Percentiles rank a stretch among this genome's conserved stretches.
Evolutionary conservation across 495 filamentous ascomycete genomes (phyloP).

Genomic region (Aspergillus indologenus): DNA sequence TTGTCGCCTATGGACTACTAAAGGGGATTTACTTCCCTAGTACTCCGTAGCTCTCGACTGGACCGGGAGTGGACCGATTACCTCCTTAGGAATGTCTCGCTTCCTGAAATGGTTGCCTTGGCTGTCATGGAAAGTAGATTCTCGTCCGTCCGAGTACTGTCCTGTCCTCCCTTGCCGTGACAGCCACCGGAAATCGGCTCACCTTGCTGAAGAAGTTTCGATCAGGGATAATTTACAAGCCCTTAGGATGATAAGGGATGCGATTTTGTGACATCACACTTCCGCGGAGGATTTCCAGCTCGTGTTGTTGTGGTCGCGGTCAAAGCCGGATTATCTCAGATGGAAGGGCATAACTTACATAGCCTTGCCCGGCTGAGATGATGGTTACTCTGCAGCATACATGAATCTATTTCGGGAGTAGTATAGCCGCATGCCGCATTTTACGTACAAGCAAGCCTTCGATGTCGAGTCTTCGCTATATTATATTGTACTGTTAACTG

Average conservation of each 20-base stretch:
- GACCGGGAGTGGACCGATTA: slow-evolving; percentile 9
- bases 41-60: background rate
- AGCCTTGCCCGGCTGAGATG: slow-evolving; percentile 10
- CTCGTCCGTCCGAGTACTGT: no score
- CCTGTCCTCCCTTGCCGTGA: slow-evolving; percentile 1
- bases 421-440: background rate
- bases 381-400: slow-evolving; percentile 8
- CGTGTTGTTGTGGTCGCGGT: background rate
- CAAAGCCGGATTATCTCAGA: slow-evolving; percentile 9
- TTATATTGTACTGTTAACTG: no score
- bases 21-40: background rate
- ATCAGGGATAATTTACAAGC: no score
- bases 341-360: slow-evolving; percentile 5
- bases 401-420: background rate
- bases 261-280: background rate
- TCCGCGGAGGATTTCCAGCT: background rate
- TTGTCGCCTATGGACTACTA: background rate
- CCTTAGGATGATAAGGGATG: background rate
- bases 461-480: background rate
- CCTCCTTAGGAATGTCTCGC: slow-evolving; percentile 7
- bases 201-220: background rate
- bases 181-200: background rate
- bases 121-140: no score
- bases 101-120: slow-evolving; percentile 12
- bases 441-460: background rate